phyloP scores from a whole-genome alignment of 768 basidiomycete genomes.

The Mycena rosella region DNA sequence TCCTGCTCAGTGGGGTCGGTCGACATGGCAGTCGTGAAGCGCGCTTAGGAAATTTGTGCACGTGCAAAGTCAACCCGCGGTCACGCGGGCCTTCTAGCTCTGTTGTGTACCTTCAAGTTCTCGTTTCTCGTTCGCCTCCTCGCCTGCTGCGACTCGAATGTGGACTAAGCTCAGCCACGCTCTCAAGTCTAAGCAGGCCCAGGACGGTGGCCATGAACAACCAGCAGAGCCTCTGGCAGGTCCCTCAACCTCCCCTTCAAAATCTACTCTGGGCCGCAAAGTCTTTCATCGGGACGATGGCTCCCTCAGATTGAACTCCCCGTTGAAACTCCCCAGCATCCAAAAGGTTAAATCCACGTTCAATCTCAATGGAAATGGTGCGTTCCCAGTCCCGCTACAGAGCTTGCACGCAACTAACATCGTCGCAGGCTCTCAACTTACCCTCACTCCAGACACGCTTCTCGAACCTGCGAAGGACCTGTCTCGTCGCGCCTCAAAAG shows the following conservation, averaged over 20 bases:
- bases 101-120: too few relatives aligned
- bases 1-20: slow-evolving; percentile 41
- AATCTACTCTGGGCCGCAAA: slow-evolving; percentile 43
- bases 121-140: not conserved
- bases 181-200: slow-evolving; percentile 35
- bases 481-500: slow-evolving; percentile 32
- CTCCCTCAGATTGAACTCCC: slow-evolving; percentile 50
- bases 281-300: slow-evolving; percentile 61
- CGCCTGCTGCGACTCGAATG: slow-evolving; percentile 30
- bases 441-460: slow-evolving; percentile 31
- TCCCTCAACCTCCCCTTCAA: slow-evolving; percentile 66
- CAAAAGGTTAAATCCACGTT: slow-evolving; percentile 66
- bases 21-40: slow-evolving; percentile 9
- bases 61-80: slow-evolving; percentile 1
- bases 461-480: slow-evolving; percentile 14
- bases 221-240: slow-evolving; percentile 47
- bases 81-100: too few relatives aligned
- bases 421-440: slow-evolving; percentile 38
- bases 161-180: slow-evolving; percentile 33
- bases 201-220: slow-evolving; percentile 40
- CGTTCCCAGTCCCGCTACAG: slow-evolving; percentile 33
- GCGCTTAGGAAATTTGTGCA: too few relatives aligned
- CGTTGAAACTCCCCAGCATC: slow-evolving; percentile 47
- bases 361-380: slow-evolving; percentile 54
- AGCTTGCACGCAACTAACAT: slow-evolving; percentile 49